phyloP scores from a whole-genome alignment of 495 filamentous ascomycete species.

The Bathelium albidoporum region DNA sequence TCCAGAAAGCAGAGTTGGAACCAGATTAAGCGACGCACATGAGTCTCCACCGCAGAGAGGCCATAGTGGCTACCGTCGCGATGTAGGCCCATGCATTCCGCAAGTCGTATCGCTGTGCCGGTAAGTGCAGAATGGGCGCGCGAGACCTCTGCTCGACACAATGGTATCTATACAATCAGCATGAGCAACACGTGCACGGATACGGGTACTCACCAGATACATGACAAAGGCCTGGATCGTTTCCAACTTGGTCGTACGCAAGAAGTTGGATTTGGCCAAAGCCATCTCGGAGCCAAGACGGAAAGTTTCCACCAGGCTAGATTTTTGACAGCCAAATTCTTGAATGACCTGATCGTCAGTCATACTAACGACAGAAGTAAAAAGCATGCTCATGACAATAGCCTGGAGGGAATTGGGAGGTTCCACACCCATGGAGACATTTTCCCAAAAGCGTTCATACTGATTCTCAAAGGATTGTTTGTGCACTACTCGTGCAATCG shows the following conservation, averaged over 20 bases:
- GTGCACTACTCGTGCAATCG: conserved; percentile 54
- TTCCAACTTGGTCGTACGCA: conserved; percentile 58
- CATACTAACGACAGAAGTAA: conserved; percentile 58
- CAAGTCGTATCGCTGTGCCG: conserved; percentile 58
- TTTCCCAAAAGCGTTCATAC: conserved; percentile 55
- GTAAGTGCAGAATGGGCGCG: conserved; percentile 60
- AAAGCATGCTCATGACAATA: conserved; percentile 54
- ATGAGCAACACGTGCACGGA: neutral
- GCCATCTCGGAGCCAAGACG: conserved; percentile 54
- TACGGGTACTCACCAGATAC: conserved; percentile 48
- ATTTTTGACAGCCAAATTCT: conserved; percentile 42
- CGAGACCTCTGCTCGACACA: conserved; percentile 59
- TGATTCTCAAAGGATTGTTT: conserved; percentile 50
- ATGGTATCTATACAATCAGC: conserved; percentile 43
- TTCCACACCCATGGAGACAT: conserved; percentile 43
- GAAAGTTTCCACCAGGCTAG: conserved; percentile 45
- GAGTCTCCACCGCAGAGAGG: conserved; percentile 54
- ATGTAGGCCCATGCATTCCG: conserved; percentile 69
- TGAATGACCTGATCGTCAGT: conserved; percentile 39
- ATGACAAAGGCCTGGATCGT: conserved; percentile 65
- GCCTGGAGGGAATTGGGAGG: conserved; percentile 55
- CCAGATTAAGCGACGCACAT: conserved; percentile 68
- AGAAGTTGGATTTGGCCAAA: conserved; percentile 54
- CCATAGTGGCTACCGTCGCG: conserved; percentile 53
- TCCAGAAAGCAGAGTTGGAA: conserved; percentile 67